Base-by-base conservation (phyloP, 2,329 filamentous ascomycete species). In the Fusarium annulatum region DNA sequence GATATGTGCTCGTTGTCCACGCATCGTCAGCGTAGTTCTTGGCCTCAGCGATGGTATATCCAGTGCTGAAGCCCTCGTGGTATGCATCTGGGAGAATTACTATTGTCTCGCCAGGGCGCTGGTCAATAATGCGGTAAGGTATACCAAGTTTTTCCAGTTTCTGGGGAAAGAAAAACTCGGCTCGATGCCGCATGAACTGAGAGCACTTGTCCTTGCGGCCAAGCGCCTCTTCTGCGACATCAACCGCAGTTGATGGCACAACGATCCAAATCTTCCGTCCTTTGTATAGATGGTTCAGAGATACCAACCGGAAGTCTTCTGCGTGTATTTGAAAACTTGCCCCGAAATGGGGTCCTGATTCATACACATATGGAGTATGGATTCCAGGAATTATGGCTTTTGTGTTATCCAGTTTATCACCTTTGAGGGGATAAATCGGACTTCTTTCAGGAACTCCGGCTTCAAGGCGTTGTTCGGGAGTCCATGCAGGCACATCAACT, bases 191-290 rank as follows among this genome's bases (percentile, higher is more conserved):
- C 82, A 84, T 84, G 59, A 84, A 84, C 61, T 84, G 82, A 10
- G 82, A 83, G 61, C 82, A 84, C 63, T 77, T 77, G 28, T 63
- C 66, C 36, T 77, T 79, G 36, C 82, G 78, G 15, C 79, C 80
- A 23, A 84, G 76, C 7, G 79, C 79, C 48, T 78, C 69, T 63
- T 84, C 82, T 12, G 81, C 81, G 34, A 79, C 38, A 45, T 81
- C 77, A 36, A 84, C 80, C 21, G 80, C 80, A 2, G 81, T 82
- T 23, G 81, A 79, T 9, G 82, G 82, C 1, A 83, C 76, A 30
- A 83, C 80, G 18, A 84, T 78, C 82, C 82, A 84, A 21, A 84
- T 84, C 71, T 84, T 84, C 65, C 82, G 81, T 7, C 82, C 82
- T 55, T 79, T 80, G 75, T 84, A 84, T 7, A 84, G 73, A 41